phyloP scores from a whole-genome alignment of 106 monocot genomes.

The Phalaenopsis equestris region DNA sequence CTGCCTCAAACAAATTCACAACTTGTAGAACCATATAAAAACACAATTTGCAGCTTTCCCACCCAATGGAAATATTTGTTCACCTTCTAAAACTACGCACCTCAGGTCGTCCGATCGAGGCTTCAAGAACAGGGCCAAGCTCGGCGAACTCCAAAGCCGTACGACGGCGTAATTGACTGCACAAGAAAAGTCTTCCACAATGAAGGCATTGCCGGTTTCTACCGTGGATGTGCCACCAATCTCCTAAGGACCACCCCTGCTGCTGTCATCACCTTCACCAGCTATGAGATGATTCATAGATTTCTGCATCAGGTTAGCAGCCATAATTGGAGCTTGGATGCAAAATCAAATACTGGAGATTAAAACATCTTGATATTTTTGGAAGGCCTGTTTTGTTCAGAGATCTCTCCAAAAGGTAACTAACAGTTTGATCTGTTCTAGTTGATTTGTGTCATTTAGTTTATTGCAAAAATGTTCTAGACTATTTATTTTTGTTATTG shows the following conservation, averaged over 20 bases:
- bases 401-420: constrained; percentile 1
- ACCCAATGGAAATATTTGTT: neutral
- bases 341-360: neutral
- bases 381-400: neutral
- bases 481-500: neutral
- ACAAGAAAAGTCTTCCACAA: constrained; percentile 50
- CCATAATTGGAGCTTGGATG: neutral
- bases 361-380: neutral
- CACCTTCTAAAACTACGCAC: neutral
- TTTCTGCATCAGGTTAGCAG: constrained; percentile 30
- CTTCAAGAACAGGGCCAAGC: constrained; percentile 81
- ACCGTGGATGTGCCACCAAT: constrained; percentile 72
- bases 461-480: neutral
- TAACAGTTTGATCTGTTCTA: neutral
- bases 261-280: constrained; percentile 87
- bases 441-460: neutral
- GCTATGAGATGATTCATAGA: constrained; percentile 79
- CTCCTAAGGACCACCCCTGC: constrained; percentile 86
- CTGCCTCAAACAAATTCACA: too few relatives aligned
- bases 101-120: constrained; percentile 75
- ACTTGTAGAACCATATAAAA: too few relatives aligned
- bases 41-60: too few relatives aligned
- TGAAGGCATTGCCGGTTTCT: constrained; percentile 76
- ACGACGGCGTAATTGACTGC: constrained; percentile 69
- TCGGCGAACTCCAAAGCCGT: constrained; percentile 23